phyloP scores from a whole-genome alignment of 148 eudicot species.

The Arbutus unedo region DNA sequence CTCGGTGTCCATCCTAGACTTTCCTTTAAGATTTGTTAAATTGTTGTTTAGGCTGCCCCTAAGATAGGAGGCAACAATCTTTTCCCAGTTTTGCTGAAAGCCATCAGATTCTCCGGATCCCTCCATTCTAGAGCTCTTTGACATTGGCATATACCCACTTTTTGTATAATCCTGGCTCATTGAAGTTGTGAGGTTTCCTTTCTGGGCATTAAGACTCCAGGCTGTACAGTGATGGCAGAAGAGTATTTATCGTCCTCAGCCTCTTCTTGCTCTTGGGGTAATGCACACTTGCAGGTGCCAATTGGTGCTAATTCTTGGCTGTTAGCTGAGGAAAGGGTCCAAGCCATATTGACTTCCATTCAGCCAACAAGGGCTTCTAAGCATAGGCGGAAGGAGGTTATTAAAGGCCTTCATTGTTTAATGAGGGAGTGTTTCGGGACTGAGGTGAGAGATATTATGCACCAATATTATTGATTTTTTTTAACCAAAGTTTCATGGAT shows the following conservation, averaged over 20 bases:
- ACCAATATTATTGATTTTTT: not conserved
- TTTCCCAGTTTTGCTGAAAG: not conserved
- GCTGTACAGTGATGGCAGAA: constrained; percentile 6
- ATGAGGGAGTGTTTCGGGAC: constrained; percentile 28
- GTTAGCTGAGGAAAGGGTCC: constrained; percentile 28
- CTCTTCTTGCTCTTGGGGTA: constrained; percentile 24
- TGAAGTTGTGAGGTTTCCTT: constrained; percentile 20
- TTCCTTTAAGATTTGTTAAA: not conserved
- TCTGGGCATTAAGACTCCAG: constrained; percentile 24
- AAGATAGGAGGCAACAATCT: not conserved
- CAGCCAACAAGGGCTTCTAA: constrained; percentile 41
- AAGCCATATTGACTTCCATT: constrained; percentile 29
- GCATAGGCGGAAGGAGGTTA: constrained; percentile 31
- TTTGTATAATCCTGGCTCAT: not conserved
- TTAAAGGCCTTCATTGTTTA: constrained; percentile 35
- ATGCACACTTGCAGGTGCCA: constrained; percentile 11
- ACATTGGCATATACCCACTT: not conserved
- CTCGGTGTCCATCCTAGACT: constrained; percentile 3
- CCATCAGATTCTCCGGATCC: not conserved
- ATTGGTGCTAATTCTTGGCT: constrained; percentile 30
- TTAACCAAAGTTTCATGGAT: not conserved
- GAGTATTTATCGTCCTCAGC: constrained; percentile 16
- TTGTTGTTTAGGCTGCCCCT: not conserved
- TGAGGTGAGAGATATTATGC: constrained; percentile 29
- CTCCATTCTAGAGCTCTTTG: not conserved